Conservation (phyloP, 1,284 basidiomycete genomes). For the Bondarzewia mesenterica region DNA sequence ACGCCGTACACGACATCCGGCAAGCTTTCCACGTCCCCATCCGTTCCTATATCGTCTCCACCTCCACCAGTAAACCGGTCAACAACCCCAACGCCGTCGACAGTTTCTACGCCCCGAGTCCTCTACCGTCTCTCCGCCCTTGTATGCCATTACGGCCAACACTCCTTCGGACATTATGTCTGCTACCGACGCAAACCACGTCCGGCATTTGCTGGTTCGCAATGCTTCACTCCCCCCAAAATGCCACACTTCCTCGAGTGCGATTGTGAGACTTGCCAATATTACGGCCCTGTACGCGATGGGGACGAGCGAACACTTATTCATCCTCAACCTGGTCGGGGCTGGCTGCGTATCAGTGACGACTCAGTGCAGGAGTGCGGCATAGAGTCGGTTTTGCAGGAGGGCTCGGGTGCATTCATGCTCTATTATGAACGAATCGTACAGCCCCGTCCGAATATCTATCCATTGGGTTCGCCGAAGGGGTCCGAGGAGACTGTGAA, state of each 20-base stretch:
- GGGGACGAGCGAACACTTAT: conserved; percentile 10
- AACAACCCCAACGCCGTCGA: conserved; percentile 35
- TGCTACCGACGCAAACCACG: conserved; percentile 80
- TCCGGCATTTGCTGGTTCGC: conserved; percentile 21
- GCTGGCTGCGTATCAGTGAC: conserved; percentile 85
- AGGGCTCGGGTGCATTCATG: conserved; percentile 77
- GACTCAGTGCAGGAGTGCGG: conserved; percentile 75
- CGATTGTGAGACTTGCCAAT: conserved; percentile 33
- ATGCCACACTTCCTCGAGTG: conserved; percentile 40
- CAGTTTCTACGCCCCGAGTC: conserved; percentile 41
- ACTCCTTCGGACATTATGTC: conserved; percentile 88
- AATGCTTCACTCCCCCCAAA: conserved; percentile 36
- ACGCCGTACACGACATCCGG: conserved; percentile 77
- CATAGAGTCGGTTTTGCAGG: conserved; percentile 64
- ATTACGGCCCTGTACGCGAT: conserved; percentile 35
- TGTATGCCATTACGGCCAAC: conserved; percentile 86
- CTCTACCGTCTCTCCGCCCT: conserved; percentile 77
- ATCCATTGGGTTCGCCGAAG: conserved; percentile 16
- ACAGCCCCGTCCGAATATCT: conserved; percentile 14
- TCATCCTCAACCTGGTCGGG: conserved; percentile 33
- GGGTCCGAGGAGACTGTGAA: conserved; percentile 53
- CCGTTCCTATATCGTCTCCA: conserved; percentile 56
- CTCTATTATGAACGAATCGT: conserved; percentile 81
- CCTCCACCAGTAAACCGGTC: conserved; percentile 31
- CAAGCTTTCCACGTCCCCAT: conserved; percentile 61